Evolutionary conservation across 2,329 filamentous ascomycete genomes (phyloP), one percentile per base, ranked within the genome.

Genomic region (Catunica adiposa): DNA sequence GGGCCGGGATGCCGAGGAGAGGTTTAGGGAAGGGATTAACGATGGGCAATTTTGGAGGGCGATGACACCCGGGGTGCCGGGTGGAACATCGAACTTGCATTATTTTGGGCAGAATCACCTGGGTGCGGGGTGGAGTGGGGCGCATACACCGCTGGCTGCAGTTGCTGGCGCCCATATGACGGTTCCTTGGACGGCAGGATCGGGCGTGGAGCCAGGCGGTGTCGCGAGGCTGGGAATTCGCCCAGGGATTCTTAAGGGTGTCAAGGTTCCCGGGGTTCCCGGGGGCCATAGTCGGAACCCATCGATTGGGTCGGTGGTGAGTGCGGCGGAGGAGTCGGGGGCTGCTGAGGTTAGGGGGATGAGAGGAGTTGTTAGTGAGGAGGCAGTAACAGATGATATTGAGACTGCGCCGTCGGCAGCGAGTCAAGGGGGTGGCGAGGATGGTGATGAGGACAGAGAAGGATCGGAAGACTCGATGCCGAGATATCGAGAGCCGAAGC

Each of bases 101-200:
- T 92, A 90, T 67, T 90, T 92, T 64, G 40, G 48, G 34, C 86
- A 89, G 65, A 80, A 84, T 17, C 86, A 89, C 61, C 73, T 90
- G 3, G 79, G 81, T 7, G 76, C 77, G 25, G 82, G 81, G 2
- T 75, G 85, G 61, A 86, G 84, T 51, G 86, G 86, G 25, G 81
- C 84, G 11, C 83, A 86, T 59, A 90, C 86, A 25, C 86, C 86
- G 46, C 74, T 90, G 29, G 86, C 86, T 5, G 85, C 86, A 52
- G 83, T 89, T 51, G 85, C 85, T 20, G 84, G 85, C 42, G 84
- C 83, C 25, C 70, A 71, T 48, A 62, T 69, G 48, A 65, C 66
- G 1, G 56, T 51, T 2, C 56, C 56, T 42, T 58, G 56, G 56
- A 50, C 51, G 5, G 34, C 42, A 3, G 52, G 51, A 14, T 34